Evolutionary conservation across 2,329 filamentous ascomycete species (phyloP).

Genomic region (Elsinoe australis): DNA sequence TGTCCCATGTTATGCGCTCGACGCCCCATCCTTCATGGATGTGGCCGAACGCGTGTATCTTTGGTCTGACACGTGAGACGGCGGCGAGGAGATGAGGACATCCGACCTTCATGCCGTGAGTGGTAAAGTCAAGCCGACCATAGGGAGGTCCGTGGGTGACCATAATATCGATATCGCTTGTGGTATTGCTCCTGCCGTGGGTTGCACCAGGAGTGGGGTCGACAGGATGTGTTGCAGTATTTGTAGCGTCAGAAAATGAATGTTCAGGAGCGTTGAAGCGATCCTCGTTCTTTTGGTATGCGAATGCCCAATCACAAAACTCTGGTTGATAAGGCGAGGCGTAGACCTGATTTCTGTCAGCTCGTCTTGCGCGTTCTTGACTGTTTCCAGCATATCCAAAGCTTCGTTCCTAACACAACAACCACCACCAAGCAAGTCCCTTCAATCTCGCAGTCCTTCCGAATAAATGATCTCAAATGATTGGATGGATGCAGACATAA

Average conservation of each 20-base stretch:
- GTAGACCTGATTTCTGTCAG: conserved; percentile 35
- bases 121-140: conserved; percentile 42
- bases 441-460: too few relatives aligned
- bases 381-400: neutral
- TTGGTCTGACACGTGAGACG: conserved; percentile 43
- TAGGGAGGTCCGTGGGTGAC: conserved; percentile 55
- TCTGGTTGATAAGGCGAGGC: conserved; percentile 50
- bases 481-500: too few relatives aligned
- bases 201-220: neutral
- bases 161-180: conserved; percentile 50
- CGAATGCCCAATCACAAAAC: conserved; percentile 51
- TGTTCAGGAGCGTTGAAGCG: conserved; percentile 40
- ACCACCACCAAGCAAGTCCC: neutral
- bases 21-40: conserved; percentile 52
- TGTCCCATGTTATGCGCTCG: conserved; percentile 35
- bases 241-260: conserved; percentile 27
- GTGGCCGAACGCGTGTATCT: conserved; percentile 56
- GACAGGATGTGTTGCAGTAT: conserved; percentile 33
- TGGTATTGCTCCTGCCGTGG: neutral
- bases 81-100: conserved; percentile 50
- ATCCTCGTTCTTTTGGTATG: conserved; percentile 44
- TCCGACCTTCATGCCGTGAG: conserved; percentile 37
- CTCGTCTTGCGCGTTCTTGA: neutral
- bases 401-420: neutral
- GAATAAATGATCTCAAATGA: too few relatives aligned